These are phyloP conservation scores for Phlebopus sp. DNA, from an alignment of 1,284 basidiomycete genomes.

Conservation along the genomic window DNA sequence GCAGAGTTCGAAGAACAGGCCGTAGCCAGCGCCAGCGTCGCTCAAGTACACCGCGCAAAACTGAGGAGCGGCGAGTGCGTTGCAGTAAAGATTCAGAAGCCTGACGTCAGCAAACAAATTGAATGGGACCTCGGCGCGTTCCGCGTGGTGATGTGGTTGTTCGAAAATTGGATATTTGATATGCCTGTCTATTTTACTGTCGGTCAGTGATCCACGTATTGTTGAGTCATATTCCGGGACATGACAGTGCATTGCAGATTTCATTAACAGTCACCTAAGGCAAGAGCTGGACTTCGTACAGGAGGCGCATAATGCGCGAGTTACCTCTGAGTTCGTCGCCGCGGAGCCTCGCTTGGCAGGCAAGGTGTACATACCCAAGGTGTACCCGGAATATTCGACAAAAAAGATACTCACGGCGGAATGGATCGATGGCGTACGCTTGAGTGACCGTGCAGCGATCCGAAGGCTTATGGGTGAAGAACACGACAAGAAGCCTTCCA, in stretches of 20 bases:
- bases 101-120: constrained; percentile 80
- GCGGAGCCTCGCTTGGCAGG: constrained; percentile 64
- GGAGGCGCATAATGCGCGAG: constrained; percentile 68
- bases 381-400: constrained; percentile 72
- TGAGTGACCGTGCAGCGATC: constrained; percentile 67
- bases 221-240: background rate
- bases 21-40: constrained; percentile 83
- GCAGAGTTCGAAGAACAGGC: constrained; percentile 72
- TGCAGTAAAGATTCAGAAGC: constrained; percentile 92
- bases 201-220: constrained; percentile 38
- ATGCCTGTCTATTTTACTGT: constrained; percentile 75
- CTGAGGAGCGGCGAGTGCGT: constrained; percentile 65
- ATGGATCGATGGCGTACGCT: constrained; percentile 79
- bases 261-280: constrained; percentile 78
- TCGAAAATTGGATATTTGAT: constrained; percentile 73
- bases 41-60: constrained; percentile 83
- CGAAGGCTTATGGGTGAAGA: constrained; percentile 56
- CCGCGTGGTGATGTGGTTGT: constrained; percentile 68
- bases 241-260: constrained; percentile 45
- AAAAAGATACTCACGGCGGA: constrained; percentile 82
- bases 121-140: constrained; percentile 77
- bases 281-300: constrained; percentile 78
- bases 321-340: constrained; percentile 57
- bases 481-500: constrained; percentile 3
- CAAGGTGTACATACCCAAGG: constrained; percentile 76